Evolutionary conservation across 2,329 filamentous ascomycete genomes (phyloP), one percentile per base, ranked within the genome.

Genomic region (Fusarium sp.): DNA sequence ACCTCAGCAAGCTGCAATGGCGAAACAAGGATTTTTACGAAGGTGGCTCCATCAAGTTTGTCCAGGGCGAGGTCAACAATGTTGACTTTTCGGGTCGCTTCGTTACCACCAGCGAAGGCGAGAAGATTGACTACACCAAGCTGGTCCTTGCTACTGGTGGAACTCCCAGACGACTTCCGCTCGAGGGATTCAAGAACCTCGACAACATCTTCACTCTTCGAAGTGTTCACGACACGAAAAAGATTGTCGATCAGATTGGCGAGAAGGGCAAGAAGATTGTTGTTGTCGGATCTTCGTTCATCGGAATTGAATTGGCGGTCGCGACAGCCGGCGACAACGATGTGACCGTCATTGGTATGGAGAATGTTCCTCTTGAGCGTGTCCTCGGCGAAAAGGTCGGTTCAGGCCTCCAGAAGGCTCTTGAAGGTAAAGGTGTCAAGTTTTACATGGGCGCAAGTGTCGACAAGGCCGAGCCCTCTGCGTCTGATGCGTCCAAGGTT

Each of bases 241-340:
- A 86, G 65, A 98, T 99, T 73, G 86, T 94, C 31, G 87, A 85
- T 3, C 94, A 94, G 11, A 93, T 97, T 51, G 94, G 94, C 35
- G 89, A 93, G 52, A 90, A 93, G 79, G 90, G 90, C 66, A 98
- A 97, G 87, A 98, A 97, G 82, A 90, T 99, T 73, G 94, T 97
- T 51, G 87, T 99, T 19, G 87, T 99, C 60, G 96, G 96, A 44
- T 95, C 93, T 66, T 97, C 94, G 2, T 99, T 99, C 82, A 99
- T 99, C 78, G 96, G 96, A 44, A 97, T 99, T 93, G 96, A 99
- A 82, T 89, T 97, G n/a, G 95, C 93, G 69, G 96, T 95, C 72
- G 92, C 97, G 1, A 91, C 92, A 0, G 83, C 88, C 48, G 92
- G 92, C 76, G 92, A 92, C 77, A 97, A 99, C 80, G 84, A 91